These are phyloP conservation scores for Colletotrichum limetticola DNA, from an alignment of 2,329 filamentous ascomycete genomes.

Conservation along the genomic window DNA sequence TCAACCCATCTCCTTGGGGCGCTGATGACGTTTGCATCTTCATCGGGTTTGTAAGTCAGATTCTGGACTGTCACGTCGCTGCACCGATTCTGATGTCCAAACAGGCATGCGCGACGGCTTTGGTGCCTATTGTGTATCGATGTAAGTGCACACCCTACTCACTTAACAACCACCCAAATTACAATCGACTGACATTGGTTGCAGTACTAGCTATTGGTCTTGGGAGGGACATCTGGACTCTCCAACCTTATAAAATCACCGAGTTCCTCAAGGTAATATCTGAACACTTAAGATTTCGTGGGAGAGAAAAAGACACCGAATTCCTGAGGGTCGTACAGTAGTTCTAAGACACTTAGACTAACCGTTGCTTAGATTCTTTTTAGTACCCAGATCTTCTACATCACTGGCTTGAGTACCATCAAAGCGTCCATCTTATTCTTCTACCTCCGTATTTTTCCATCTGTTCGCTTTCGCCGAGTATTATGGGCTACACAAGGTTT, in stretches of 20 bases:
- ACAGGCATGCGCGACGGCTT: neutral
- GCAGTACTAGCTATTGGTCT: neutral
- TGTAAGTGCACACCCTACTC: neutral
- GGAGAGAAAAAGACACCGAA: no score
- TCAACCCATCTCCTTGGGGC: slow-evolving; percentile 3
- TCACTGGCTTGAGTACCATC: neutral
- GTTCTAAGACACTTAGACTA: no score
- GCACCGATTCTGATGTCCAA: neutral
- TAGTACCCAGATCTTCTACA: neutral
- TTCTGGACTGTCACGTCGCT: neutral
- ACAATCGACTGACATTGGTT: no score
- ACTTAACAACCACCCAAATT: neutral
- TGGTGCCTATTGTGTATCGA: neutral
- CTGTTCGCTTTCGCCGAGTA: slow-evolving; percentile 35
- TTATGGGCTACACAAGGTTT: slow-evolving; percentile 39
- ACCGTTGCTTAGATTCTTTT: neutral
- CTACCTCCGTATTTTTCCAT: slow-evolving; percentile 42
- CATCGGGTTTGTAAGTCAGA: neutral
- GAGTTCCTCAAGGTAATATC: slow-evolving; percentile 7
- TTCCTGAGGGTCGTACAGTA: no score
- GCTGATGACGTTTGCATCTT: neutral
- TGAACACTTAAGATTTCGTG: no score
- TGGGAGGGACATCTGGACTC: slow-evolving; percentile 10
- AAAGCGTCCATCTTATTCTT: slow-evolving; percentile 45
- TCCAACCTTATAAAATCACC: slow-evolving; percentile 4